Conservation (phyloP, 2,329 filamentous ascomycete species). For the Fusarium floridanum region DNA sequence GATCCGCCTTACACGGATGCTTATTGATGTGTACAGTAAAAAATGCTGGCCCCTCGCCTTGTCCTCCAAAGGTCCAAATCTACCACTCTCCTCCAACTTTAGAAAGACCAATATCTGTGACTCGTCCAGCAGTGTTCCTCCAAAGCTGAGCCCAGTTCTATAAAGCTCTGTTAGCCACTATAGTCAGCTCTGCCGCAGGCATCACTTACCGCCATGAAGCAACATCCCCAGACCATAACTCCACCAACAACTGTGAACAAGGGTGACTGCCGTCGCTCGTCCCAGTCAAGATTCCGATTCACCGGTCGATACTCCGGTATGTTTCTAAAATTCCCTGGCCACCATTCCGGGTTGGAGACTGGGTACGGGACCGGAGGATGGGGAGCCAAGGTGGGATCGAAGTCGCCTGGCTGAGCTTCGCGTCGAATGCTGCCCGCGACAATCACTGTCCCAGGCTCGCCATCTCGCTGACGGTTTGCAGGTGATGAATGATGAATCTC, state of each 20-base stretch:
- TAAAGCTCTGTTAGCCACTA: neutral
- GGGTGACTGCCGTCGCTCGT: neutral
- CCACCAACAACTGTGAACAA: neutral
- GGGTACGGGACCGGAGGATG: slow-evolving; percentile 7
- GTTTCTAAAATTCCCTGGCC: neutral
- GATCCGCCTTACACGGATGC: neutral
- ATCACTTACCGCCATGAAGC: neutral
- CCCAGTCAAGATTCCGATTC: neutral
- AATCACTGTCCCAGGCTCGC: neutral
- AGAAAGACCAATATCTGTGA: neutral
- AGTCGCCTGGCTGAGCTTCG: slow-evolving; percentile 9
- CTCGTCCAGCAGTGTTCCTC: neutral
- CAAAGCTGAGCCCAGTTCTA: neutral
- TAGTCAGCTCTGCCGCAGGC: rapidly evolving
- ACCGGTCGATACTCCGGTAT: neutral
- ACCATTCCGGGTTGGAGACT: slow-evolving; percentile 10
- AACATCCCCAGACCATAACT: neutral
- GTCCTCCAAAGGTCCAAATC: neutral
- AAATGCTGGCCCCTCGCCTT: neutral
- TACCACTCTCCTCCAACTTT: neutral
- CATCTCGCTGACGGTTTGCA: neutral
- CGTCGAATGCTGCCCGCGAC: neutral
- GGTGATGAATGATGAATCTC: slow-evolving; percentile 8
- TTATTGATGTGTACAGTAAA: neutral
- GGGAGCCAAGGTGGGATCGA: neutral